Base-by-base conservation (phyloP, 2,329 filamentous ascomycete genomes). In the Penicillium sp. region DNA sequence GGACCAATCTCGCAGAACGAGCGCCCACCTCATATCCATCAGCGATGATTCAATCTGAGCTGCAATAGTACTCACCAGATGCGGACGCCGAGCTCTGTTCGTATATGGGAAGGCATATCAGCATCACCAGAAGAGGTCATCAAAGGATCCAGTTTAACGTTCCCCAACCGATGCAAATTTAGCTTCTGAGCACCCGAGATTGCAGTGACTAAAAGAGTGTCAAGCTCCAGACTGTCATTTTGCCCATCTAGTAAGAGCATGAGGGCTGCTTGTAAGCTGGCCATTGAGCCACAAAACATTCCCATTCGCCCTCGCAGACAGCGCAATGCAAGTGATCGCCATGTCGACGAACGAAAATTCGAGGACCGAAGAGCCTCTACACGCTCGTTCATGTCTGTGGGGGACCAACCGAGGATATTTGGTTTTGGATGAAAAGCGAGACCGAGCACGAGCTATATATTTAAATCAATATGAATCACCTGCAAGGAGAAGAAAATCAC, bases 1-100 rank as follows among this genome's bases (percentile, higher is more conserved):
- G 9, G 55, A 62, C 62, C 60, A 64, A 26, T 64, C 62, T 43
- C 62, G 26, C 10, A 57, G 33, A 1, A 62, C 55, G 11, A 64
- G 55, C 25, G 61, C 56, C 61, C 61, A 63, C 61, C 61, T 62
- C 37, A 9, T 42, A 19, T 5, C 19, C 26, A 23, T 54, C 6
- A 55, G 42, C 19, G 29, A 39, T 31, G 8, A 16, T 25, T 33
- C 23, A 37, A 3, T 19, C 6, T 14, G 25, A 7, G 13, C 11
- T 11, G 43, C 29, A 14, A 29, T 26, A 14, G 16, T 43, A 21
- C 50, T 26, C 19, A 57, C 55, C 55, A 56, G 39, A 53, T 56
- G 13, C 53, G 53, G 52, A 59, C 50, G 4, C 35, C 51, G 39
- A 58, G 16, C 19, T 58, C 55, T 25, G 46, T 58, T 21, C 55